Base-by-base conservation (phyloP, 1,284 basidiomycete species). In the Phaffia rhodozyma region DNA sequence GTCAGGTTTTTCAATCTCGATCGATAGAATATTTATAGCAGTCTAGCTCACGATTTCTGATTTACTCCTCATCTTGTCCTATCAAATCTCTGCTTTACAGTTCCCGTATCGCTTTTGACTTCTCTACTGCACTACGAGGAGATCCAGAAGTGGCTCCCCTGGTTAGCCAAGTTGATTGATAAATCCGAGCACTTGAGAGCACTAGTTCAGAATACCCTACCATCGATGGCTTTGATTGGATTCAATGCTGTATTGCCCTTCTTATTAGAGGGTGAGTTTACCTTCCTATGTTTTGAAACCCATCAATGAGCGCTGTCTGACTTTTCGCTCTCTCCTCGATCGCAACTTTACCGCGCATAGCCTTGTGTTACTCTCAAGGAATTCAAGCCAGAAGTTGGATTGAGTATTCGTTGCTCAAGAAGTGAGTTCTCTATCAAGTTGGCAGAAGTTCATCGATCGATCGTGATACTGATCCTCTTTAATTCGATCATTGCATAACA, bases 231-330 rank as follows among this genome's bases (percentile, higher is more conserved):
- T 1, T 83, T 98, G 78, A 91, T 93, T 68, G 82, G 82, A 0
- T 82, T 98, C 74, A 98, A 97, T 75, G 91, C 90, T 0, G 69
- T 89, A 29, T 72, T 97, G 13, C 94, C 94, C 0, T 91, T 94
- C 75, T 76, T 96, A 25, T 79, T 98, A 34, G 91, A 97, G 78
- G 88, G 90, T 88, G 61, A 49, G 76, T 67, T 3, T 30, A 20
- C 48, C 55, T 27, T 34, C 32, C 47, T 29, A 20, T 57, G 23
- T 30, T 30, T 67, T 65, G 57, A 62, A 65, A 6, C 61, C 55
- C n/a, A n/a, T n/a, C n/a, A n/a, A n/a, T n/a, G n/a, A n/a, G n/a
- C n/a, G n/a, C n/a, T n/a, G n/a, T n/a, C n/a, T n/a, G n/a, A n/a
- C n/a, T n/a, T n/a, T n/a, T n/a, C n/a, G 23, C 63, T 56, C 20